A percentile compares a stretch with the other conserved stretches of the same genome.
These are phyloP conservation scores for Panicum miliaceum DNA, from an alignment of 176 grass and related monocot genomes.

Conservation along the genomic window DNA sequence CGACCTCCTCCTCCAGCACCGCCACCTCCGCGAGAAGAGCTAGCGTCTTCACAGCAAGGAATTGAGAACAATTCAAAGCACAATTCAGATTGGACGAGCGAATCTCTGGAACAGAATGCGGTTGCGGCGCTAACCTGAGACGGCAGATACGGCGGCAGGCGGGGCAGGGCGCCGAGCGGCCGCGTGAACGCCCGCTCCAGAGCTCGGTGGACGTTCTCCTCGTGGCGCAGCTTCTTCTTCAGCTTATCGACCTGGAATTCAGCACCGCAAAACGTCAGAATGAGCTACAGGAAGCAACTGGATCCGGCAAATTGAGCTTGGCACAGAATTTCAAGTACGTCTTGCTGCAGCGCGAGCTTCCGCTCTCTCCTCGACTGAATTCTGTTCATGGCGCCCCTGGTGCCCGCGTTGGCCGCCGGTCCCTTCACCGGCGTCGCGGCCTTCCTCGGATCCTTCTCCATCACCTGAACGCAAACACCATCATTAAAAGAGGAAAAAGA, in stretches of 20 bases:
- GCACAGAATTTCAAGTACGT: constrained; percentile 59
- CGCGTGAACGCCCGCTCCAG: constrained; percentile 92
- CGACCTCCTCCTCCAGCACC: constrained; percentile 94
- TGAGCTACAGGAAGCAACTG: not conserved
- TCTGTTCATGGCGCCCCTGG: constrained; percentile 48
- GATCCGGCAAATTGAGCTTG: not conserved
- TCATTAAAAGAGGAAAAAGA: constrained; percentile 38
- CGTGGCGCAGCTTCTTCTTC: constrained; percentile 90
- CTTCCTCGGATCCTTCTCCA: constrained; percentile 74
- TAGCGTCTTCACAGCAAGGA: constrained; percentile 57
- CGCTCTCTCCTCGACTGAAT: constrained; percentile 75
- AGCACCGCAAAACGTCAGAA: constrained; percentile 17
- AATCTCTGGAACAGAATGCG: not conserved
- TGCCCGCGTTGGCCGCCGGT: not conserved
- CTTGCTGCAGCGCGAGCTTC: constrained; percentile 93
- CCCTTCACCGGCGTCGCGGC: constrained; percentile 49
- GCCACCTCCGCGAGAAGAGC: constrained; percentile 96
- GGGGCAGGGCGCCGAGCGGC: constrained; percentile 93
- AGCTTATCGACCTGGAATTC: constrained; percentile 88
- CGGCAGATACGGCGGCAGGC: constrained; percentile 90
- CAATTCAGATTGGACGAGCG: constrained; percentile 29
- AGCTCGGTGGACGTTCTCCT: constrained; percentile 98
- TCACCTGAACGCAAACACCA: constrained; percentile 57
- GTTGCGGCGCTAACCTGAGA: constrained; percentile 61
- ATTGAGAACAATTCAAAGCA: not conserved